Evolutionary conservation across 768 basidiomycete species (phyloP).

Genomic region (Termitomyces eurrhizus): DNA sequence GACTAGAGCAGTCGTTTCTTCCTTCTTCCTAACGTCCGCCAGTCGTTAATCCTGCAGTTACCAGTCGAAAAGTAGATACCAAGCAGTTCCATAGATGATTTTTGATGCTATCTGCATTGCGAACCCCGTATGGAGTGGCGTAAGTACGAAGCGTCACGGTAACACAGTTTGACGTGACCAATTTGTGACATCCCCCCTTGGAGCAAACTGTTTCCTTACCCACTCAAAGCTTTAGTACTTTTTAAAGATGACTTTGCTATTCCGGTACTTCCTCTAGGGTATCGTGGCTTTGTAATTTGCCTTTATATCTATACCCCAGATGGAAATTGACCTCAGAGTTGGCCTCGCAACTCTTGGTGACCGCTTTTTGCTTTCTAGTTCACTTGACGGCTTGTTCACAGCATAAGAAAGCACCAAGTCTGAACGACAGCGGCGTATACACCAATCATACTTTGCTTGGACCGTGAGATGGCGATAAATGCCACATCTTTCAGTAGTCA

Average conservation of each 20-base stretch:
- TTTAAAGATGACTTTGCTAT: not conserved
- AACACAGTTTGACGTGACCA: not conserved
- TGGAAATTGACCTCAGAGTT: too few relatives aligned
- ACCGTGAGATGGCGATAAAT: not conserved
- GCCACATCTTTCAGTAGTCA: not conserved
- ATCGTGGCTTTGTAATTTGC: too few relatives aligned
- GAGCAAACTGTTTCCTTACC: too few relatives aligned
- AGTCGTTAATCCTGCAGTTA: conserved; percentile 1
- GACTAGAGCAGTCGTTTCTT: conserved; percentile 63
- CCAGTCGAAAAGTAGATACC: conserved; percentile 29
- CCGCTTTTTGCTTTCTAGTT: too few relatives aligned
- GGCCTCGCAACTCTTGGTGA: too few relatives aligned
- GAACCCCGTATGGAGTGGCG: conserved; percentile 2
- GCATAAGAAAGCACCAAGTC: too few relatives aligned
- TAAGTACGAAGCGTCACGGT: not conserved
- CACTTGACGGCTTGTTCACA: too few relatives aligned
- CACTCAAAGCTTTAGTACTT: too few relatives aligned
- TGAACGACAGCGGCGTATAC: too few relatives aligned
- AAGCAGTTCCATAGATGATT: conserved; percentile 62
- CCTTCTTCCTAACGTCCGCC: conserved; percentile 61
- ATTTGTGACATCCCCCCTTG: not conserved
- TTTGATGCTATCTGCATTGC: conserved; percentile 29
- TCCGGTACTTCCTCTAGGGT: too few relatives aligned
- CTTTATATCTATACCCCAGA: too few relatives aligned
- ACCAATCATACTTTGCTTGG: not conserved